Percentiles rank a stretch among this genome's conserved stretches.
These are phyloP conservation scores for Lumnitzera racemosa DNA, from an alignment of 345 rosid species.

Conservation along the genomic window DNA sequence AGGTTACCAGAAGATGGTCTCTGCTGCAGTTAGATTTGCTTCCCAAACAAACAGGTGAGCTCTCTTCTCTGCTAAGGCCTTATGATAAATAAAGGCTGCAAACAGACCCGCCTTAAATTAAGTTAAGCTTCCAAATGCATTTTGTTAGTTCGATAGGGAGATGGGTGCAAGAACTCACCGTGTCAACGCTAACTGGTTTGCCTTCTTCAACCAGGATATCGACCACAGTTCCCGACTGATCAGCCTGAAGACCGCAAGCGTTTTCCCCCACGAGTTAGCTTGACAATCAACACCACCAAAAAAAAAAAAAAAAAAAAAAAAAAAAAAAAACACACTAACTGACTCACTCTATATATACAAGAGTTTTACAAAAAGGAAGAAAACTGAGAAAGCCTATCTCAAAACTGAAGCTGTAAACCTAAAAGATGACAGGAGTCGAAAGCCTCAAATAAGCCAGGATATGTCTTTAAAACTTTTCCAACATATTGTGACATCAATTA, in stretches of 20 bases:
- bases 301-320: too few species aligned
- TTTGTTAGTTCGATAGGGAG: neutral
- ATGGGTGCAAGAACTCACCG: constrained; percentile 29
- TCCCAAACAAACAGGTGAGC: neutral
- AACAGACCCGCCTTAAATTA: neutral
- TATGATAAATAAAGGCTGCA: constrained; percentile 74
- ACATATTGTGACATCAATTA: too few species aligned
- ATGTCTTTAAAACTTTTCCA: too few species aligned
- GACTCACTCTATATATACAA: too few species aligned
- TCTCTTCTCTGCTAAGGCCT: constrained; percentile 37
- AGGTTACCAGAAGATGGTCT: too few species aligned
- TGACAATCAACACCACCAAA: neutral
- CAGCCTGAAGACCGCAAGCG: constrained; percentile 38
- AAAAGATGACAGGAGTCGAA: too few species aligned
- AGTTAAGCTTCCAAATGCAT: neutral
- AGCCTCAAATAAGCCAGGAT: too few species aligned
- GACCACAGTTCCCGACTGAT: constrained; percentile 67
- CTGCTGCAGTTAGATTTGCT: neutral
- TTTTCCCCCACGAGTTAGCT: neutral
- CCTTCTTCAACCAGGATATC: constrained; percentile 73
- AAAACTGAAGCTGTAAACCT: too few species aligned
- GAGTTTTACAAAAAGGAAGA: too few species aligned
- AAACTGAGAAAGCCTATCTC: too few species aligned
- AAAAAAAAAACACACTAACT: too few species aligned
- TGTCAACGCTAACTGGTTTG: constrained; percentile 63